These are phyloP conservation scores for Saccharomycopsis crataegensis DNA, from an alignment of 1,139 yeast genomes.

Conservation along the genomic window DNA sequence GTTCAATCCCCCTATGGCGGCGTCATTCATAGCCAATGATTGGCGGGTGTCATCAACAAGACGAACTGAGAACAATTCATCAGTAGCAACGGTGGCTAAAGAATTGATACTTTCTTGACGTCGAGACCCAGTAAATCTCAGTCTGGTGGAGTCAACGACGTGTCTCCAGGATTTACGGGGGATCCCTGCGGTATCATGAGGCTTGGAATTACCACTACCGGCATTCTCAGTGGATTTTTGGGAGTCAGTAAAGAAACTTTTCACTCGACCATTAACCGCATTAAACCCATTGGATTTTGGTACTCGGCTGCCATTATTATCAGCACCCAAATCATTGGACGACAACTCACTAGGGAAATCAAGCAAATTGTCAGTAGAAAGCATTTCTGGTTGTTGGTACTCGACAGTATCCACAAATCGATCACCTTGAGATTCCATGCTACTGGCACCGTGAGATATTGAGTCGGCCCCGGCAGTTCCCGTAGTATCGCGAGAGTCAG, in stretches of 20 bases:
- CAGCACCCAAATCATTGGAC: too few relatives aligned
- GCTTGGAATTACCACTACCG: neutral
- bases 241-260: too few relatives aligned
- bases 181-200: constrained; percentile 9
- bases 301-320: too few relatives aligned
- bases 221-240: too few relatives aligned
- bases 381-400: neutral
- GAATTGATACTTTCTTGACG: constrained; percentile 59
- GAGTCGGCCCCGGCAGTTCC: too few relatives aligned
- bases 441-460: neutral
- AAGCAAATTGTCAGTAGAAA: neutral
- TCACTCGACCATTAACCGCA: too few relatives aligned
- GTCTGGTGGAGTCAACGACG: constrained; percentile 35
- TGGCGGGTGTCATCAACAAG: constrained; percentile 48
- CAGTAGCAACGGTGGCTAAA: constrained; percentile 79
- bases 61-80: constrained; percentile 73
- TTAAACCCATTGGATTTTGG: too few relatives aligned
- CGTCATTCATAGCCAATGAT: constrained; percentile 1
- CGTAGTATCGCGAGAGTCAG: too few relatives aligned
- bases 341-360: too few relatives aligned
- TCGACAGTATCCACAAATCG: constrained; percentile 14
- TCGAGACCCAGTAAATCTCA: constrained; percentile 30
- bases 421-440: neutral
- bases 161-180: constrained; percentile 73
- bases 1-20: neutral